Evolutionary conservation across 2,329 filamentous ascomycete genomes (phyloP).

Genomic region (Verticillium albo-atrum): DNA sequence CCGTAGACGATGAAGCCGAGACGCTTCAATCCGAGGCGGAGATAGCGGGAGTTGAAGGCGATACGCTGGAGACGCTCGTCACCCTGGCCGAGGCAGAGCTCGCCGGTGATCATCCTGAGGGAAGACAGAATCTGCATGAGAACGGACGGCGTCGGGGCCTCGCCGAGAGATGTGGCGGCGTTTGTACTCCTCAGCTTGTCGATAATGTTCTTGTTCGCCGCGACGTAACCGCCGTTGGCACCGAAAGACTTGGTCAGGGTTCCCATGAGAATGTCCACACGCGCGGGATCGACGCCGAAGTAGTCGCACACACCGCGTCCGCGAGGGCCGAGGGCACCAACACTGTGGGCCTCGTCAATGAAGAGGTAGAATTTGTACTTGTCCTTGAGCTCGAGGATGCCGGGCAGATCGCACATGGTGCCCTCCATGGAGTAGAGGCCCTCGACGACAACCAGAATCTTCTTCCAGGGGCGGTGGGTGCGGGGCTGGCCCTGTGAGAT

Average conservation of each 20-base stretch:
- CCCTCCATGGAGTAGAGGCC: constrained; percentile 99
- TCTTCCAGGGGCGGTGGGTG: constrained; percentile 99
- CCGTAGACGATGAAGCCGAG: constrained; percentile 96
- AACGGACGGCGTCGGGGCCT: constrained; percentile 82
- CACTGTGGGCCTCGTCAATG: constrained; percentile 92
- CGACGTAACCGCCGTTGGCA: constrained; percentile 94
- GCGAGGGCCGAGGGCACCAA: constrained; percentile 83
- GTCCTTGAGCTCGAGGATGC: constrained; percentile 78
- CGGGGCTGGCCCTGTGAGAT: constrained; percentile 96
- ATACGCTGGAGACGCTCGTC: constrained; percentile 93
- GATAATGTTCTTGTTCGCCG: constrained; percentile 83
- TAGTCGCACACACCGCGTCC: constrained; percentile 97
- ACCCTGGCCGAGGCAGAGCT: constrained; percentile 83
- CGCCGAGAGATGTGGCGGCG: constrained; percentile 79
- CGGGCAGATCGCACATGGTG: constrained; percentile 96
- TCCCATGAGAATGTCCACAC: constrained; percentile 96
- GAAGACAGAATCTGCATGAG: constrained; percentile 87
- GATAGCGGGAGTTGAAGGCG: constrained; percentile 96
- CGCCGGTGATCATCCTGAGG: constrained; percentile 83
- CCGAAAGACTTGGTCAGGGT: constrained; percentile 98
- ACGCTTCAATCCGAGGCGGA: constrained; percentile 94
- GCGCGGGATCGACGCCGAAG: constrained; percentile 81
- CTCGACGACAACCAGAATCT: constrained; percentile 94
- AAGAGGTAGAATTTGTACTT: constrained; percentile 98
- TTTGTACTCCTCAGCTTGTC: constrained; percentile 87